Conservation (phyloP, 768 basidiomycete genomes). For the Mycena sanguinolenta region DNA sequence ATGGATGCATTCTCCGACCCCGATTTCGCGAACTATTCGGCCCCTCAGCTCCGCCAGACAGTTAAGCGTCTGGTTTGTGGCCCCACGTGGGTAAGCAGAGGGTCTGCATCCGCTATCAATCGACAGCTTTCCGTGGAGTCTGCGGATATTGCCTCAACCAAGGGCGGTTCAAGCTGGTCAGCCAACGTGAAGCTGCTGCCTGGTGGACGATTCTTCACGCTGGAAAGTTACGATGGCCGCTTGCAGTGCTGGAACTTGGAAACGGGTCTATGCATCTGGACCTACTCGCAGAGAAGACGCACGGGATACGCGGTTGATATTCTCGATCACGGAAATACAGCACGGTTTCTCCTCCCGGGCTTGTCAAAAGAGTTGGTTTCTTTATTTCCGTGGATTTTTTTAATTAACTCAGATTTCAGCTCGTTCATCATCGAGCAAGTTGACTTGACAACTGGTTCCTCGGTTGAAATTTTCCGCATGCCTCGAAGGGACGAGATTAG, state of each 20-base stretch:
- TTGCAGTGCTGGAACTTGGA: not conserved
- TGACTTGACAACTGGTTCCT: not conserved
- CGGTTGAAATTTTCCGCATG: not conserved
- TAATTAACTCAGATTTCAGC: not conserved
- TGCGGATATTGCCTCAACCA: not conserved
- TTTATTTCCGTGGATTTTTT: not conserved
- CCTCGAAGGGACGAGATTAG: not conserved
- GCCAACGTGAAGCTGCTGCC: conserved; percentile 1
- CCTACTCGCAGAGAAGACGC: not conserved
- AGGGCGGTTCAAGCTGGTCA: not conserved
- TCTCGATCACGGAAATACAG: not conserved
- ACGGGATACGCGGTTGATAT: not conserved
- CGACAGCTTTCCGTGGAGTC: not conserved
- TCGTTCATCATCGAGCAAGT: conserved; percentile 5
- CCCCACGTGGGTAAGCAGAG: not conserved
- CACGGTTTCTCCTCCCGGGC: conserved; percentile 2
- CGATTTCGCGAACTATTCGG: not conserved
- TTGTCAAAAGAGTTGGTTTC: not conserved
- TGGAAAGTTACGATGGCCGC: not conserved
- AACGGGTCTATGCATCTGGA: not conserved
- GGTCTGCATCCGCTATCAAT: not conserved
- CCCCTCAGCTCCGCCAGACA: not conserved
- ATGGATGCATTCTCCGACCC: conserved; percentile 1
- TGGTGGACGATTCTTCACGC: conserved; percentile 1
- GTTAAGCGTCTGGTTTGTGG: conserved; percentile 5